phyloP scores from a whole-genome alignment of 129 eudicot species.

The Helianthus tuberosus region DNA sequence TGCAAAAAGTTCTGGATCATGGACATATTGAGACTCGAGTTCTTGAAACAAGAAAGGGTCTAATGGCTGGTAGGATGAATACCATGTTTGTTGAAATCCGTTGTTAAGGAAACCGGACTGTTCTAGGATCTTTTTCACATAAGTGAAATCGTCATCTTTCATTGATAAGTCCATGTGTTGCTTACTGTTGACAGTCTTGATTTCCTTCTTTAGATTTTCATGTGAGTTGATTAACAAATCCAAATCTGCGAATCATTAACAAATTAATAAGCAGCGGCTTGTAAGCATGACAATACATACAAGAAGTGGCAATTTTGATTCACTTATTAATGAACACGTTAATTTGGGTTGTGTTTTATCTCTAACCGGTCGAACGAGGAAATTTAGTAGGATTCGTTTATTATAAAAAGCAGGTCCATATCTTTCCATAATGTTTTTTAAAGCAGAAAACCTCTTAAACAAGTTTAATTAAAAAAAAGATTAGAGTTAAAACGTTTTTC shows the following conservation, averaged over 20 bases:
- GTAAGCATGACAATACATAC: no score
- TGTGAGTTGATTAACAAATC: not conserved
- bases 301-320: no score
- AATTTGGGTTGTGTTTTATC: not conserved
- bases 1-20: constrained; percentile 40
- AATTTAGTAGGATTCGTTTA: no score
- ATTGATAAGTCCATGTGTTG: constrained; percentile 13
- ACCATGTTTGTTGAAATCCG: constrained; percentile 48
- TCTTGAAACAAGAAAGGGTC: constrained; percentile 61
- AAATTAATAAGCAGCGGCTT: not conserved
- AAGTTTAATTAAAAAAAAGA: no score
- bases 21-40: constrained; percentile 58
- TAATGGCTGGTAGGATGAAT: constrained; percentile 48
- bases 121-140: constrained; percentile 65
- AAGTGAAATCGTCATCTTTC: constrained; percentile 51
- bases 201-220: constrained; percentile 25
- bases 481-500: no score
- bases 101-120: constrained; percentile 50
- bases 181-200: constrained; percentile 12
- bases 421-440: no score
- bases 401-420: no score
- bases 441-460: no score
- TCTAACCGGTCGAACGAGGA: not conserved
- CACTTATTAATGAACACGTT: no score
- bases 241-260: constrained; percentile 28